A percentile compares a stretch with the other conserved stretches of the same genome.
Conservation (phyloP, 129 eudicot species). For the Flaveria robusta region DNA sequence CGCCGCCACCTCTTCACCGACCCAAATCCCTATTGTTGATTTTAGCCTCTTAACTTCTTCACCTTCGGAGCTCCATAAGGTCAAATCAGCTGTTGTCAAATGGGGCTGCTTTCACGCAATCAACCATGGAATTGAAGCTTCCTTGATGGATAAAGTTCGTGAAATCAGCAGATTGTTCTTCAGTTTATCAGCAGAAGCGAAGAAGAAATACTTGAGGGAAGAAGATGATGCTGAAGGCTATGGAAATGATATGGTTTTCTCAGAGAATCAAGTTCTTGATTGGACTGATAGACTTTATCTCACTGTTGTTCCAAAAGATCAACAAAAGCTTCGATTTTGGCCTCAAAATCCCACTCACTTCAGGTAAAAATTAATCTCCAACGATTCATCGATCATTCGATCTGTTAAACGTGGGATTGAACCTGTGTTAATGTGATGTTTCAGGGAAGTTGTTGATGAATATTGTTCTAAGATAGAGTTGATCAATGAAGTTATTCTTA, state of each 20-base stretch:
- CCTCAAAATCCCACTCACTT: constrained; percentile 56
- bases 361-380: constrained; percentile 36
- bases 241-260: constrained; percentile 56
- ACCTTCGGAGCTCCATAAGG: constrained; percentile 40
- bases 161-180: constrained; percentile 41
- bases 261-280: constrained; percentile 56
- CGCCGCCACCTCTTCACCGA: background rate
- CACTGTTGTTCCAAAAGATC: constrained; percentile 39
- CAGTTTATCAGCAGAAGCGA: constrained; percentile 49
- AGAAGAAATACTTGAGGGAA: constrained; percentile 43
- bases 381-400: background rate
- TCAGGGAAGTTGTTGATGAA: constrained; percentile 49
- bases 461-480: constrained; percentile 33
- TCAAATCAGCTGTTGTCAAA: constrained; percentile 47
- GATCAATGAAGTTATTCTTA: constrained; percentile 35
- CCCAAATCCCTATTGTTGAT: constrained; percentile 32
- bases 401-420: background rate
- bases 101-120: constrained; percentile 74
- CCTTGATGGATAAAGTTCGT: constrained; percentile 46
- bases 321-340: constrained; percentile 50
- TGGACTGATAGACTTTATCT: constrained; percentile 64
- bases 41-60: constrained; percentile 34
- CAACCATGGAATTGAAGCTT: constrained; percentile 52
- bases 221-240: constrained; percentile 57
- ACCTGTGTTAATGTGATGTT: constrained; percentile 4